Conservation (phyloP, 768 basidiomycete species). For the Boletus edulis region DNA sequence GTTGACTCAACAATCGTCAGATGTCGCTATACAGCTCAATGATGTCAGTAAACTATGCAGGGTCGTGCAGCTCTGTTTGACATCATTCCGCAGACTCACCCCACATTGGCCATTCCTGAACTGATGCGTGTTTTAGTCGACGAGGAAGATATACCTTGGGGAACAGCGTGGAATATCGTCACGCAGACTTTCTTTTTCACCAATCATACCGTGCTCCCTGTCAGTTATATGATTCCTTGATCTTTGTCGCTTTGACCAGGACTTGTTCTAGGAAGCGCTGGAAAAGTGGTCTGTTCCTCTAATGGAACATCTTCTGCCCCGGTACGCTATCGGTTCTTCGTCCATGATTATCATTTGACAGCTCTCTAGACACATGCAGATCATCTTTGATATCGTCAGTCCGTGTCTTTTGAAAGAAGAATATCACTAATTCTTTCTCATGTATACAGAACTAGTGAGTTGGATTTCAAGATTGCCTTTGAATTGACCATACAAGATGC, state of each 20-base stretch:
- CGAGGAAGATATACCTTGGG: constrained; percentile 87
- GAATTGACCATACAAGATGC: neutral
- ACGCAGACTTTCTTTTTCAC: constrained; percentile 95
- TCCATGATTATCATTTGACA: neutral
- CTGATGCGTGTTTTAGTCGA: constrained; percentile 90
- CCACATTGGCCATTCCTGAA: constrained; percentile 92
- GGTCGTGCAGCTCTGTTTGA: constrained; percentile 1
- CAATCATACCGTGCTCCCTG: constrained; percentile 91
- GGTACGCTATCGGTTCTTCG: constrained; percentile 36
- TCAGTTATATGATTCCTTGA: constrained; percentile 33
- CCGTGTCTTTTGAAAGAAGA: neutral
- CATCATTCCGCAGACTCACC: constrained; percentile 68
- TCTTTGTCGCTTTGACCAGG: neutral
- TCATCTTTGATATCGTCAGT: constrained; percentile 86
- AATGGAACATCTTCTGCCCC: constrained; percentile 80
- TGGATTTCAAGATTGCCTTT: neutral
- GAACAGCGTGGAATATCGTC: constrained; percentile 83
- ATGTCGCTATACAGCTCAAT: constrained; percentile 92
- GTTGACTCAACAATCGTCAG: constrained; percentile 35
- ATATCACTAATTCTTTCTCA: constrained; percentile 14
- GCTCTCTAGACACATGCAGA: constrained; percentile 72
- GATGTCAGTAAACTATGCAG: constrained; percentile 51
- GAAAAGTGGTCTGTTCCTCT: constrained; percentile 94
- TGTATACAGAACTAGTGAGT: constrained; percentile 38
- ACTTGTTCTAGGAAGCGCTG: constrained; percentile 58